Evolutionary conservation across 2,329 filamentous ascomycete genomes (phyloP), one percentile per base, ranked within the genome.

Genomic region (Sphaerulina musiva): DNA sequence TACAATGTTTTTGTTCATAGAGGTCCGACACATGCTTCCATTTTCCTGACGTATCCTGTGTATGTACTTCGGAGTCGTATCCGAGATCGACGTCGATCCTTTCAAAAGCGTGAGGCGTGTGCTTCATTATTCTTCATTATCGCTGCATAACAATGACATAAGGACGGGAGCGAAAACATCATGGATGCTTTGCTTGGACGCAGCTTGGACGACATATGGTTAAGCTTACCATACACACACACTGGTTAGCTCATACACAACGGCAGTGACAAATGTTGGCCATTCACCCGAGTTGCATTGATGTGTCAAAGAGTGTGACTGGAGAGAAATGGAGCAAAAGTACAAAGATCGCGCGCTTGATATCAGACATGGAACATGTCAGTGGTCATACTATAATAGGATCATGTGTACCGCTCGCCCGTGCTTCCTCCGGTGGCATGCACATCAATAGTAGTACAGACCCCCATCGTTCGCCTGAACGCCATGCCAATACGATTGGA

Each of bases 301-400:
- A 7, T 11, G 10, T 7, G 4, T 38, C 34, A 38, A 10, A 38
- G 32, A 38, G 34, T 3, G 10, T 4, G 6, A 38, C 5, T 38
- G 8, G 34, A 38, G 26, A 29, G 26, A 38, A 9, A 7, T 7
- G 34, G 34, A 43, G 40, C 11, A 43, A 26, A 38, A 46, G 29
- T 46, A 46, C 12, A 45, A 38, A 20, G n/a, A 46, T 38, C 34
- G 34, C 34, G n/a, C 32, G 34, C 17, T 45, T 51, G 44, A 40
- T 41, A 39, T 51, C 29, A 36, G 26, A 40, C 41, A 51, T 46
- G 48, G 45, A 11, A 31, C 41, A 45, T 46, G 48, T 39, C 41
- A 20, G 20, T 20, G 42, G 29, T 51, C 48, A 42, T 51, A 31
- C 48, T 46, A 46, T 42, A 51, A 34, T 44, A 51, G 32, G 42